Evolutionary conservation across 2,329 filamentous ascomycete genomes (phyloP).

Genomic region (Arthroderma sp.): DNA sequence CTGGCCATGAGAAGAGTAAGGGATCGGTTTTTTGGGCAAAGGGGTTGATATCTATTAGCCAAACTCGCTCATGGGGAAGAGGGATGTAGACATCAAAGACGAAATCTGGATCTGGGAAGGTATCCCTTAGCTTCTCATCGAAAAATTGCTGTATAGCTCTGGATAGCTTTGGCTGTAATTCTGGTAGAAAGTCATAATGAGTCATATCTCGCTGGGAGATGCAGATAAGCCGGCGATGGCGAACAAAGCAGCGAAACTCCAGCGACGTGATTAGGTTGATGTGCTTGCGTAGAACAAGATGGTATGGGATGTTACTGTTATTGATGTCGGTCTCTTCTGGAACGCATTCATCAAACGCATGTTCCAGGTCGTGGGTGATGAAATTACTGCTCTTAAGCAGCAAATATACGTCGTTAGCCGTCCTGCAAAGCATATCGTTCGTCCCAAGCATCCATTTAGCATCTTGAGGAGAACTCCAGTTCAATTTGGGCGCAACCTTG

Average conservation of each 20-base stretch:
- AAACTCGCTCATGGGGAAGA: slow-evolving; percentile 57
- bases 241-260: slow-evolving; percentile 93
- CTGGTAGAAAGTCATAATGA: slow-evolving; percentile 69
- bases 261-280: slow-evolving; percentile 79
- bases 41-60: slow-evolving; percentile 87
- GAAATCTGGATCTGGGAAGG: slow-evolving; percentile 74
- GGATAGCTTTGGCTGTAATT: slow-evolving; percentile 52
- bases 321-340: slow-evolving; percentile 13
- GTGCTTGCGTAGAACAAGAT: slow-evolving; percentile 76
- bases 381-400: slow-evolving; percentile 92
- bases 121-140: slow-evolving; percentile 54
- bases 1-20: slow-evolving; percentile 77
- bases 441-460: slow-evolving; percentile 78
- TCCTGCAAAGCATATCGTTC: slow-evolving; percentile 85
- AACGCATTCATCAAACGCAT: slow-evolving; percentile 70
- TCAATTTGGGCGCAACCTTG: slow-evolving; percentile 79
- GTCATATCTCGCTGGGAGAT: slow-evolving; percentile 84
- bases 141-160: slow-evolving; percentile 67
- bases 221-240: slow-evolving; percentile 63
- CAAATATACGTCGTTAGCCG: slow-evolving; percentile 82
- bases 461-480: slow-evolving; percentile 96
- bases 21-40: slow-evolving; percentile 86
- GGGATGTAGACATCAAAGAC: slow-evolving; percentile 90
- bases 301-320: slow-evolving; percentile 48
- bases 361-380: slow-evolving; percentile 82